Evolutionary conservation across 2,329 filamentous ascomycete species (phyloP).

Genomic region (Ambrosiella beaveri): DNA sequence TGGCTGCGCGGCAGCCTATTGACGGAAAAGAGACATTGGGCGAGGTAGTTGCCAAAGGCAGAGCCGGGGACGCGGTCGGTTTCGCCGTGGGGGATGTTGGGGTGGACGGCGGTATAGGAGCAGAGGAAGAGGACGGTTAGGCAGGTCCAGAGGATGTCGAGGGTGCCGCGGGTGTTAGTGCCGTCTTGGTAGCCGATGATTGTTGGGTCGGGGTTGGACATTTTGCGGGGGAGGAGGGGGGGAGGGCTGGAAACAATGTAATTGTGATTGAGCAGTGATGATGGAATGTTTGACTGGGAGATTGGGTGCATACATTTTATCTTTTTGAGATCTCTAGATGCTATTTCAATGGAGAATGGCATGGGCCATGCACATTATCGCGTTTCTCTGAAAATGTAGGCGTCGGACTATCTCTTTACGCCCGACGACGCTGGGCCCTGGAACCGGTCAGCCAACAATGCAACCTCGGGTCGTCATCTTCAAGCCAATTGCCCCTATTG

Average conservation of each 20-base stretch:
- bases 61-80: not conserved
- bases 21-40: not conserved
- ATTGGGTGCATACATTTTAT: too few relatives aligned
- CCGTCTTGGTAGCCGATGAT: not conserved
- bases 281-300: not conserved
- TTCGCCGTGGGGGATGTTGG: not conserved
- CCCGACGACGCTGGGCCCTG: too few relatives aligned
- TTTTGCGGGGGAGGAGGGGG: not conserved
- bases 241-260: not conserved
- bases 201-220: not conserved
- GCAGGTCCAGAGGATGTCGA: conserved; percentile 4
- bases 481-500: too few relatives aligned
- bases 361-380: too few relatives aligned
- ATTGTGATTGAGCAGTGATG: not conserved
- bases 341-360: too few relatives aligned
- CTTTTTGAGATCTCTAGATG: too few relatives aligned
- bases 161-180: not conserved
- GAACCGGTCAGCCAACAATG: too few relatives aligned
- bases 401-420: too few relatives aligned
- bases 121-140: conserved; percentile 5
- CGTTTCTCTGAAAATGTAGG: too few relatives aligned
- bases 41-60: not conserved
- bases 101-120: conserved; percentile 6
- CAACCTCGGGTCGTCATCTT: too few relatives aligned
- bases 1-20: not conserved